Conservation (phyloP, 495 filamentous ascomycete genomes). For the Penicillium roqueforti region DNA sequence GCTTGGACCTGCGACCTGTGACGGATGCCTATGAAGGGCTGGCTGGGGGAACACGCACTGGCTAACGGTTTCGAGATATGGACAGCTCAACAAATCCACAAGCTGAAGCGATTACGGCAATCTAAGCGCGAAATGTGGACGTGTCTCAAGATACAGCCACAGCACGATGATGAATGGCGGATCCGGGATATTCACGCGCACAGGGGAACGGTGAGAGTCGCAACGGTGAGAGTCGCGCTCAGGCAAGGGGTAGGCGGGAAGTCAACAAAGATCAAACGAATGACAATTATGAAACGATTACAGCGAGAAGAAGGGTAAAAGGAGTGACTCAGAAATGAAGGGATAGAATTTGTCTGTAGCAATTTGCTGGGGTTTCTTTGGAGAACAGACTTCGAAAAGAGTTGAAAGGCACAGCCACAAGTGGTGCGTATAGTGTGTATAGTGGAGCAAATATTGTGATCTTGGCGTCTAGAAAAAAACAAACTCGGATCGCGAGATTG, state of each 20-base stretch:
- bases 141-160: conserved; percentile 2
- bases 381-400: neutral
- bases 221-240: conserved; percentile 1
- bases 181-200: neutral
- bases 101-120: neutral
- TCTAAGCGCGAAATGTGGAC: neutral
- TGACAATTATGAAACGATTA: neutral
- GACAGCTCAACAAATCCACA: neutral
- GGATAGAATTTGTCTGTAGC: neutral
- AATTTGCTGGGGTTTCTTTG: conserved; percentile 1
- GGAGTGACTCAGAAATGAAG: neutral
- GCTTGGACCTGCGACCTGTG: neutral
- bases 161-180: neutral
- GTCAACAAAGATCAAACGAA: conserved; percentile 6
- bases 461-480: neutral
- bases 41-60: conserved; percentile 5
- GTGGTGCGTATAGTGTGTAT: neutral
- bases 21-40: neutral
- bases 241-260: conserved; percentile 2
- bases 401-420: conserved; percentile 6
- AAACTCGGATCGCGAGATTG: neutral
- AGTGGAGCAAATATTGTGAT: neutral
- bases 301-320: neutral
- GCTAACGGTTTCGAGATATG: neutral
- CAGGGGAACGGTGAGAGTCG: neutral